Evolutionary conservation across 495 filamentous ascomycete genomes (phyloP).

Genomic region (Aspergillus kassunensis): DNA sequence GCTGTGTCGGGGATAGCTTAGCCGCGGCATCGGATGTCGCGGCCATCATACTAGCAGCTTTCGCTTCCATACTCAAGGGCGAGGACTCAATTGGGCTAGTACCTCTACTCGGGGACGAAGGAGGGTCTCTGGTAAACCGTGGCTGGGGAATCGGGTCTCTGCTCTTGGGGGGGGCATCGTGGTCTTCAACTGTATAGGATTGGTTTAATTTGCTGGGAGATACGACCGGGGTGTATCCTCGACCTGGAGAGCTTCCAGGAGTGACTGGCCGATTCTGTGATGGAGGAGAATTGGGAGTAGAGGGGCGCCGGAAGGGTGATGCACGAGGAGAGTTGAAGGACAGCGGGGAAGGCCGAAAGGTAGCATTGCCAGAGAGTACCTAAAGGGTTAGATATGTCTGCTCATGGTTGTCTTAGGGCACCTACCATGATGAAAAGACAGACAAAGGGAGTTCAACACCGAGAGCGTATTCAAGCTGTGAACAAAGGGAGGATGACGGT

Average conservation of each 20-base stretch:
- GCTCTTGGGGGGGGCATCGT: conserved; percentile 24
- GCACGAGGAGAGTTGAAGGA: conserved; percentile 65
- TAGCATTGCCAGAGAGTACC: conserved; percentile 35
- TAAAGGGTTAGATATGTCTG: conserved; percentile 4
- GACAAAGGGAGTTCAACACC: not conserved
- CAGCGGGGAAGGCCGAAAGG: conserved; percentile 69
- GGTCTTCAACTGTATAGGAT: conserved; percentile 44
- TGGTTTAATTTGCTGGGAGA: conserved; percentile 49
- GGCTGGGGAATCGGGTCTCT: conserved; percentile 36
- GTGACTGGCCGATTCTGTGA: conserved; percentile 33
- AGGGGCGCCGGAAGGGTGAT: conserved; percentile 71
- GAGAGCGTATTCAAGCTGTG: too few relatives aligned
- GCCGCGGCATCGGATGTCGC: conserved; percentile 50
- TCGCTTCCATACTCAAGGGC: conserved; percentile 26
- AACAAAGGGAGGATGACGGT: not conserved
- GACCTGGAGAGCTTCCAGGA: conserved; percentile 42
- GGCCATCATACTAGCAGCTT: conserved; percentile 24
- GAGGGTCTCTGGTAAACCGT: conserved; percentile 37
- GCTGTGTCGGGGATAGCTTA: conserved; percentile 61
- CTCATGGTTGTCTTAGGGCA: not conserved
- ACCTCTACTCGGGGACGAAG: conserved; percentile 44
- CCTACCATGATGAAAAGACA: conserved; percentile 24
- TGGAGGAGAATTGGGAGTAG: conserved; percentile 45
- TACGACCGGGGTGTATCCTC: conserved; percentile 40
- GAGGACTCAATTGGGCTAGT: conserved; percentile 28